Percentiles rank a stretch among this genome's conserved stretches.
Conservation (phyloP, 768 basidiomycete genomes). For the Leccinum barrowsii region DNA sequence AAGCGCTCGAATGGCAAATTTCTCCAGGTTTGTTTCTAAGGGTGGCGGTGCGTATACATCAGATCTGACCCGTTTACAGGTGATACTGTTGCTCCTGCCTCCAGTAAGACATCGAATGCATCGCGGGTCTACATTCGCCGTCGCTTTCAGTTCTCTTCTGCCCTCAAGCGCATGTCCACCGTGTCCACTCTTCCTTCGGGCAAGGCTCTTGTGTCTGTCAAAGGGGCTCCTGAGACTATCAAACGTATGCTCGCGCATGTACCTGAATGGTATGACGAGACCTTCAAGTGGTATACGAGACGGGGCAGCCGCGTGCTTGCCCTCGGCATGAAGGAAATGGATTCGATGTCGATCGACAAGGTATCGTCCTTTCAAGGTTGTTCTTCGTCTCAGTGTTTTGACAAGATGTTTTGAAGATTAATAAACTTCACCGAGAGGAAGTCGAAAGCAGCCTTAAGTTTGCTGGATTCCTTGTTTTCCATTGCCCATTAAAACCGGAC, state of each 20-base stretch:
- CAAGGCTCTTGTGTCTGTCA: conserved; percentile 69
- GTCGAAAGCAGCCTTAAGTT: conserved; percentile 80
- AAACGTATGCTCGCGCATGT: conserved; percentile 75
- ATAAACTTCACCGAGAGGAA: conserved; percentile 75
- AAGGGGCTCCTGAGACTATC: conserved; percentile 97
- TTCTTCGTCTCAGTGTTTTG: not conserved
- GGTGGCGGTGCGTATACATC: not conserved
- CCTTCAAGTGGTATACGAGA: conserved; percentile 92
- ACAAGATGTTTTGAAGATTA: conserved; percentile 53
- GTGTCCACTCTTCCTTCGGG: conserved; percentile 66
- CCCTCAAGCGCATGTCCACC: conserved; percentile 97
- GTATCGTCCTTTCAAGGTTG: conserved; percentile 37
- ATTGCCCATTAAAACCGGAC: conserved; percentile 93
- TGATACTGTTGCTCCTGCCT: conserved; percentile 64
- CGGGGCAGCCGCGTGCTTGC: conserved; percentile 93
- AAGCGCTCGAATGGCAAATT: conserved; percentile 87
- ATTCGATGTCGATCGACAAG: conserved; percentile 64
- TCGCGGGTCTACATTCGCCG: conserved; percentile 73
- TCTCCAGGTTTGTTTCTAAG: conserved; percentile 47
- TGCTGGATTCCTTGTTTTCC: conserved; percentile 98
- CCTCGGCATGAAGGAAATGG: conserved; percentile 83
- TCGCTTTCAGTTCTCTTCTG: conserved; percentile 97
- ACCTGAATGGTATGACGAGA: conserved; percentile 85
- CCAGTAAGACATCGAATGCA: conserved; percentile 48
- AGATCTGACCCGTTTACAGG: conserved; percentile 31